phyloP scores from a whole-genome alignment of 441 rosid species.

The Croton setiger region DNA sequence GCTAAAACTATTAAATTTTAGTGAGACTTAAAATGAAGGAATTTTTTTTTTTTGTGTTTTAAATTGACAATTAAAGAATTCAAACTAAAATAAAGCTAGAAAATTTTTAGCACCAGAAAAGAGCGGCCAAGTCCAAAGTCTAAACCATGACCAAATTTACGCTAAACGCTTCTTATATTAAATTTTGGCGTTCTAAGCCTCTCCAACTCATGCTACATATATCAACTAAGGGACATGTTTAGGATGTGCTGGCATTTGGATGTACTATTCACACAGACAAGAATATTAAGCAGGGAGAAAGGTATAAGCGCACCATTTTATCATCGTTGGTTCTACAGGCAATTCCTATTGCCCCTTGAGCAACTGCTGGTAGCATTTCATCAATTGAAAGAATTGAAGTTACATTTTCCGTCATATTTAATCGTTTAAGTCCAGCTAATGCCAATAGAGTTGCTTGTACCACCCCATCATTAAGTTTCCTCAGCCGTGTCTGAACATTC shows the following conservation, averaged over 20 bases:
- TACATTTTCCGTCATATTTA: slow-evolving; percentile 84
- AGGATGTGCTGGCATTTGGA: not conserved
- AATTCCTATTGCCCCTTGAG: slow-evolving; percentile 98
- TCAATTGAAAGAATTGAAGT: slow-evolving; percentile 68
- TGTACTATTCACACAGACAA: not conserved
- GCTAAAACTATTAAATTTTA: no score
- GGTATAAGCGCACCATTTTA: slow-evolving; percentile 56
- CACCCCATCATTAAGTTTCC: slow-evolving; percentile 78
- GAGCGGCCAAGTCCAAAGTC: no score
- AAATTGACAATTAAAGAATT: no score
- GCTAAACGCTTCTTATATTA: no score
- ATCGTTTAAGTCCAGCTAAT: slow-evolving; percentile 92
- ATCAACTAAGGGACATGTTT: not conserved
- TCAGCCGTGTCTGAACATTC: slow-evolving; percentile 88
- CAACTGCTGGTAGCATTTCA: slow-evolving; percentile 99
- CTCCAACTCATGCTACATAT: no score
- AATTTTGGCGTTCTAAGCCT: no score
- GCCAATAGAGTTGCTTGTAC: slow-evolving; percentile 91
- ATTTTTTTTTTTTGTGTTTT: no score
- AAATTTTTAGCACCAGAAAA: no score
- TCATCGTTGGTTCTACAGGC: slow-evolving; percentile 81
- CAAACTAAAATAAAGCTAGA: no score
- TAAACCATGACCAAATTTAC: no score
- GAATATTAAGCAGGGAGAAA: not conserved
- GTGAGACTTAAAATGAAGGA: no score